Base-by-base conservation (phyloP, 331 rosid genomes). In the Malus hybrid region DNA sequence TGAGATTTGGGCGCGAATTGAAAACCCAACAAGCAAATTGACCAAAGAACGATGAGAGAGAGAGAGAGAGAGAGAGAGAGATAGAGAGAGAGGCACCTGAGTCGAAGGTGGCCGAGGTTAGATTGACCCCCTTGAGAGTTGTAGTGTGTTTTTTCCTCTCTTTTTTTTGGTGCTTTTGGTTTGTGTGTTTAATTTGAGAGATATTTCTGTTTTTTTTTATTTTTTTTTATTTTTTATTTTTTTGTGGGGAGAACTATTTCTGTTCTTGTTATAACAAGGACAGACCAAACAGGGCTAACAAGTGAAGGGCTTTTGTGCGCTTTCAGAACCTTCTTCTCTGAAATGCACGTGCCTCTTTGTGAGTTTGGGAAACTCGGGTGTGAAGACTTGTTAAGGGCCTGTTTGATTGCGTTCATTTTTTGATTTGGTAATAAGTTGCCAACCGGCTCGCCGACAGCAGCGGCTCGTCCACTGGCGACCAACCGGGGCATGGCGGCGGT, bases 51-150 rank as follows among this genome's bases (percentile, higher is more conserved):
- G 7, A 48, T 29, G 67, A 57, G 33, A 9, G 55, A 79, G 27
- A 73, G 52, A 50, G 50, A 74, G 78, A 6, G 46, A 79, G 22
- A 75, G 46, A 74, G 76, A 31, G 33, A 28, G 29, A 28, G 29
- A 34, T 55, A 18, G 79, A 79, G 29, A 34, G 42, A 36, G 42
- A 34, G 72, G 70, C 65, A 93, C 97, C 90, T 50, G 77, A 80
- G 15, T 44, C 67, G 75, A 80, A 18, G 33, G 72, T 76, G 73
- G 60, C 7, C 57, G 74, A 80, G 27, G 69, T 52, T 10, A 70
- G 29, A 60, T 39, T 9, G 24, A 6, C 48, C 46, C 15, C 28
- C 6, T 15, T 31, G 15, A 28, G 70, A 81, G 46, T 39, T 10
- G 46, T 36, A 7, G 10, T 8, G 12, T 39, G 4, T 9, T 39